A percentile compares a stretch with the other conserved stretches of the same genome.
Evolutionary conservation across 1,284 basidiomycete genomes (phyloP).

Genomic region (Volvariella volvacea): DNA sequence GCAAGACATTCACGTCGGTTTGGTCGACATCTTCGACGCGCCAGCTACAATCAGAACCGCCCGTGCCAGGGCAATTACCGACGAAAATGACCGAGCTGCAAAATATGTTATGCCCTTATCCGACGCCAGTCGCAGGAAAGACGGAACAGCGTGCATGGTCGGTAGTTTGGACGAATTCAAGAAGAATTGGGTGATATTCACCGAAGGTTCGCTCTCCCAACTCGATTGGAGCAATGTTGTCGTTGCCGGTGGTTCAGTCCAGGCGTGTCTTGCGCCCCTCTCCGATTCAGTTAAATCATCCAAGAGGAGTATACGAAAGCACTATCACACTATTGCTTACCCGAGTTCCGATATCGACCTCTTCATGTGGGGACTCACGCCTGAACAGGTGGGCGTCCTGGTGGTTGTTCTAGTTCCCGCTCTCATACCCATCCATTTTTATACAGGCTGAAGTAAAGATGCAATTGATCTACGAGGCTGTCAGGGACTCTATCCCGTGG

Average conservation of each 20-base stretch:
- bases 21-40: constrained; percentile 48
- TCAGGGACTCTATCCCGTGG: constrained; percentile 57
- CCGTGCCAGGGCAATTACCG: constrained; percentile 31
- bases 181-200: constrained; percentile 52
- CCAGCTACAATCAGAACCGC: constrained; percentile 38
- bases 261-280: constrained; percentile 47
- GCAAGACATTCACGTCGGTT: constrained; percentile 39
- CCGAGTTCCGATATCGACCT: constrained; percentile 59
- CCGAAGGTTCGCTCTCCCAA: constrained; percentile 48
- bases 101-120: constrained; percentile 41
- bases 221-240: constrained; percentile 51
- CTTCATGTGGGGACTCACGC: constrained; percentile 51
- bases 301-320: constrained; percentile 48
- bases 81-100: constrained; percentile 29
- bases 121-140: constrained; percentile 27
- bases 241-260: constrained; percentile 52
- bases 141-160: constrained; percentile 39
- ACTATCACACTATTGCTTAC: constrained; percentile 45
- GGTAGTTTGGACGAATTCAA: constrained; percentile 45
- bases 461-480: constrained; percentile 48
- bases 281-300: constrained; percentile 38
- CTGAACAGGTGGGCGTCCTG: constrained; percentile 32
- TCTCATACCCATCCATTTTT: too few relatives aligned
- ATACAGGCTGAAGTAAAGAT: constrained; percentile 50
- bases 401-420: too few relatives aligned